Conservation (phyloP, 2,329 filamentous ascomycete species). For the Madurella mycetomatis region DNA sequence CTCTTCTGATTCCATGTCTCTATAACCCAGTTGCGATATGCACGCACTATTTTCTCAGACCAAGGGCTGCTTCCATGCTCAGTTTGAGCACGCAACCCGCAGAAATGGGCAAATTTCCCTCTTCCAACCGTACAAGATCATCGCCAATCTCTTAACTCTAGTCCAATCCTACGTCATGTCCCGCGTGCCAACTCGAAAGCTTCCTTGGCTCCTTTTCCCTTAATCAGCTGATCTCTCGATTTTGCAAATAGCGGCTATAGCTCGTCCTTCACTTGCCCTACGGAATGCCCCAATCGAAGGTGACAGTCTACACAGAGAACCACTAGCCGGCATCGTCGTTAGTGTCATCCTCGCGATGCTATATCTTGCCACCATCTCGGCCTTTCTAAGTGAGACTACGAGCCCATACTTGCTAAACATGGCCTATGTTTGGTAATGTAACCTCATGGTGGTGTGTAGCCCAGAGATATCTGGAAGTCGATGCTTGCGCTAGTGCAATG, state of each 20-base stretch:
- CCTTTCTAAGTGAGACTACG: constrained; percentile 21
- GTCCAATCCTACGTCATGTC: no score
- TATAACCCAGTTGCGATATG: no score
- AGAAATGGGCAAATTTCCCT: no score
- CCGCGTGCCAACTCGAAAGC: background rate
- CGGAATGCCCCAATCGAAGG: constrained; percentile 2
- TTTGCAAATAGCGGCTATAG: constrained; percentile 8
- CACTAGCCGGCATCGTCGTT: constrained; percentile 23
- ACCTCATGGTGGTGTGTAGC: constrained; percentile 8
- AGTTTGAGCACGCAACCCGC: no score
- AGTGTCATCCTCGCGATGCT: constrained; percentile 26
- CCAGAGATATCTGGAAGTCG: constrained; percentile 21
- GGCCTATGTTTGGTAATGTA: background rate
- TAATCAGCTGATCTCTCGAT: background rate
- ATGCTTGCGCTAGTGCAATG: constrained; percentile 24
- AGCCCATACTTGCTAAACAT: background rate
- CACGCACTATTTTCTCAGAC: no score
- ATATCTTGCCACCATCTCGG: constrained; percentile 25
- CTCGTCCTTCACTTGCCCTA: constrained; percentile 5
- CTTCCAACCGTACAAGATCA: no score
- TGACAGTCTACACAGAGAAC: constrained; percentile 13
- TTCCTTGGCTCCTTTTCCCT: background rate
- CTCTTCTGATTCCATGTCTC: no score
- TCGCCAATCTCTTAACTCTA: no score
- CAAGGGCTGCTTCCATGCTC: no score